phyloP scores from a whole-genome alignment of 352 stramenopile species.

The Pythium phragmiticola region DNA sequence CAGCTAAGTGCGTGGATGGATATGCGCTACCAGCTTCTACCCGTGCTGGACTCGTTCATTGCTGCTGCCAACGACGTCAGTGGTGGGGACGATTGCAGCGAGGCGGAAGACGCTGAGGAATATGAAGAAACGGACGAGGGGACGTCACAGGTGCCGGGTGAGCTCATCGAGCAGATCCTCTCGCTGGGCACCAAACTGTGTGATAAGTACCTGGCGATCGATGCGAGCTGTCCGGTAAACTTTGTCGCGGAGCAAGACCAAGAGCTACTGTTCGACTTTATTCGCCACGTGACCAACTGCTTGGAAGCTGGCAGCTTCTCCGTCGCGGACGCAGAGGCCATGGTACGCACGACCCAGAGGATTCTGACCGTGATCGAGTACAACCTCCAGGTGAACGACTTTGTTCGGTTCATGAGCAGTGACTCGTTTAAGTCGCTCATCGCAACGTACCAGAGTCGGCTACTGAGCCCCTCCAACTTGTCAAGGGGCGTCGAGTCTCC shows the following conservation, averaged over 20 bases:
- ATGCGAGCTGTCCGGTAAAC: slow-evolving; percentile 55
- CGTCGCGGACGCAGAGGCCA: slow-evolving; percentile 54
- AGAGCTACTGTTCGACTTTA: slow-evolving; percentile 54
- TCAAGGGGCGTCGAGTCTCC: slow-evolving; percentile 24
- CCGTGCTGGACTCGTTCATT: slow-evolving; percentile 61
- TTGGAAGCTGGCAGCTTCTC: slow-evolving; percentile 68
- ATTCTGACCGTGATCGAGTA: slow-evolving; percentile 67
- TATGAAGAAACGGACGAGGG: slow-evolving; percentile 8
- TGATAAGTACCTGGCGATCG: slow-evolving; percentile 56
- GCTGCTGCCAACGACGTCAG: slow-evolving; percentile 37
- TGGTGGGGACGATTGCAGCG: slow-evolving; percentile 21
- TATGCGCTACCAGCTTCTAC: slow-evolving; percentile 64
- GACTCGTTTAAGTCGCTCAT: slow-evolving; percentile 80
- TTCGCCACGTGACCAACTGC: slow-evolving; percentile 53
- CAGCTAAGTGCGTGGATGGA: slow-evolving; percentile 87
- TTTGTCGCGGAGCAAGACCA: slow-evolving; percentile 72
- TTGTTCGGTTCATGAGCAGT: slow-evolving; percentile 84
- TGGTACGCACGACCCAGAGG: slow-evolving; percentile 53
- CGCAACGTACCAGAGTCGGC: slow-evolving; percentile 66
- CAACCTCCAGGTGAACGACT: slow-evolving; percentile 83
- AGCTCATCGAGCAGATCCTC: slow-evolving; percentile 75
- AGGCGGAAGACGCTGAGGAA: slow-evolving; percentile 28
- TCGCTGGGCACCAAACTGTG: slow-evolving; percentile 49
- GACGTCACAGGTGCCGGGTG: slow-evolving; percentile 35
- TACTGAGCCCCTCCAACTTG: slow-evolving; percentile 63